Base-by-base conservation (phyloP, 768 basidiomycete genomes). In the Steccherinum ochraceum region DNA sequence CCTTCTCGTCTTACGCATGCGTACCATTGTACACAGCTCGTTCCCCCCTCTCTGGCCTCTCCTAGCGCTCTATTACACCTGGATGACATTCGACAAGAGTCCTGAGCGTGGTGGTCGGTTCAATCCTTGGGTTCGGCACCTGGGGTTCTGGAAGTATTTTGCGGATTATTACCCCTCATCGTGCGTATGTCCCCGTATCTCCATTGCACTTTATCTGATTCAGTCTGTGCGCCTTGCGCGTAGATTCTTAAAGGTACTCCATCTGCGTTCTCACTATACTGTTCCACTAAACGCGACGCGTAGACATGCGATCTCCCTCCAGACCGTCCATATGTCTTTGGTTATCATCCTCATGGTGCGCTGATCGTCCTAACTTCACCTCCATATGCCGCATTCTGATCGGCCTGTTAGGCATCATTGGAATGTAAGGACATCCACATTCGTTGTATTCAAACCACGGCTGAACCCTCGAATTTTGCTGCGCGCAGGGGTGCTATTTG, bases 321-420 rank as follows among this genome's bases (percentile, higher is more conserved):
- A 11, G 91, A 96, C 65, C 73, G 93, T 55, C 86, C 90, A 18
- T 99, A 99, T 69, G 79, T 99, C 12, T 99, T 99, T 68, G 96
- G 95, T 5, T 97, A 97, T 67, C 96, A 99, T 67, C 96, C 96
- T 16, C 96, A 99, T 68, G 96, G 94, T 85, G 78, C 64, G 40
- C 25, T 19, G n/a, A 1, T 52, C 24, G 30, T 12, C 20, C 20
- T 18, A 41, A 27, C 19, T 53, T 3, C 26, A 24, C 42, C 40
- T 3, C 19, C 21, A 12, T 10, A 48, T 47, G 27, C 40, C 46
- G 12, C 26, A 25, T 20, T 45, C 39, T 21, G n/a, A 2, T 16
- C n/a, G 5, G 1, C 21, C 5, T 11, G 23, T 23, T 57, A 93
- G 91, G 93, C 39, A 97, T 99, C 57, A 97, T 99, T 65, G 94